phyloP scores from a whole-genome alignment of 2,329 filamentous ascomycete species.

The Arthrinium puccinioides region DNA sequence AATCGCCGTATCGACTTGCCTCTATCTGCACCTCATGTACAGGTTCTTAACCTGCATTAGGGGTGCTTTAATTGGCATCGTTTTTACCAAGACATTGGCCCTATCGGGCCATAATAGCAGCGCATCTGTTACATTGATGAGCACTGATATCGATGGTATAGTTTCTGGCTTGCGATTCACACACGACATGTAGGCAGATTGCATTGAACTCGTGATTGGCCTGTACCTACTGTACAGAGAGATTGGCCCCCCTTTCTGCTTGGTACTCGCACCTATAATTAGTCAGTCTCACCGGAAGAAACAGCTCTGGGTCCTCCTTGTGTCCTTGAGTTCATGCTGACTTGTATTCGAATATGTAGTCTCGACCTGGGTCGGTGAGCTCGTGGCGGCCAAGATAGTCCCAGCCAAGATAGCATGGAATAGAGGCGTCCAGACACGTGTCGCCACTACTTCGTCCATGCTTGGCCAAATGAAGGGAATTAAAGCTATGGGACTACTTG shows the following conservation, averaged over 20 bases:
- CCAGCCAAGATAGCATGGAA: constrained; percentile 2
- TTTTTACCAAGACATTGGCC: constrained; percentile 39
- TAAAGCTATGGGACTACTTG: background rate
- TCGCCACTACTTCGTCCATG: background rate
- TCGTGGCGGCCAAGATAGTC: background rate
- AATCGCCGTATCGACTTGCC: constrained; percentile 28
- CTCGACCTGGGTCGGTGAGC: background rate
- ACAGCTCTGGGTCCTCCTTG: too few relatives aligned
- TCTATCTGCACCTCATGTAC: constrained; percentile 26
- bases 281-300: background rate
- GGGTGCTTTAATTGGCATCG: constrained; percentile 31
- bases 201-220: constrained; percentile 28
- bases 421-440: background rate
- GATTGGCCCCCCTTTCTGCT: constrained; percentile 18
- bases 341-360: background rate
- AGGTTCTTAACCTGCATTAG: constrained; percentile 29
- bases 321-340: too few relatives aligned
- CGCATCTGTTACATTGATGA: constrained; percentile 38
- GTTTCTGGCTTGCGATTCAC: constrained; percentile 15
- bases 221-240: constrained; percentile 27
- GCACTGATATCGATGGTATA: constrained; percentile 33
- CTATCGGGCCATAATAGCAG: constrained; percentile 22
- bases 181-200: constrained; percentile 30
- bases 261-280: background rate
- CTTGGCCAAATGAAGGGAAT: constrained; percentile 1